Conservation (phyloP, 73 alveolate genomes). For the Paramecium pentaurelia region DNA sequence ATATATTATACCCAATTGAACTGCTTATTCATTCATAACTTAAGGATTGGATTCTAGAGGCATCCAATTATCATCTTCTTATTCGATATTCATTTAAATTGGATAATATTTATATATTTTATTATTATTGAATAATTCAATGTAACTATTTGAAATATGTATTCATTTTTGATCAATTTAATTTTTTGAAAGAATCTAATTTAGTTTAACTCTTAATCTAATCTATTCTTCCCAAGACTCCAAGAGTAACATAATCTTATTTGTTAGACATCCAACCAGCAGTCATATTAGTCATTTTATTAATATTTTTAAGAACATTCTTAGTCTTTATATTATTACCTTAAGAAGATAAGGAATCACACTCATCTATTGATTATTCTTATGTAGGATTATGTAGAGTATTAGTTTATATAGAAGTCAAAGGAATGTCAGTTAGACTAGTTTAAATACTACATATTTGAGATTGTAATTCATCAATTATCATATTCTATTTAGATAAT, state of each 20-base stretch:
- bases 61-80: conserved; percentile 59
- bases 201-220: background rate
- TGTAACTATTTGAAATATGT: background rate
- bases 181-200: background rate
- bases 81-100: background rate
- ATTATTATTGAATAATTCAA: background rate
- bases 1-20: conserved; percentile 42
- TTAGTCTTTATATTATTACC: background rate
- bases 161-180: background rate
- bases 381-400: background rate
- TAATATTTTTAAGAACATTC: background rate
- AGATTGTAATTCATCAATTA: background rate
- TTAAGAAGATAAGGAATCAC: background rate
- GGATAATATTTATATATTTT: background rate
- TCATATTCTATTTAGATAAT: background rate
- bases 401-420: background rate
- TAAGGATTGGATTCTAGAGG: conserved; percentile 73
- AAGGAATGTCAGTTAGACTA: background rate
- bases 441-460: background rate
- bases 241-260: background rate
- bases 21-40: conserved; percentile 60
- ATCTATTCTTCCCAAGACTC: background rate
- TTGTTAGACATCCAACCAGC: background rate
- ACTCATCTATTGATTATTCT: background rate
- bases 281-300: background rate